Base-by-base conservation (phyloP, 441 rosid species). In the Bocquillonia castaneifolia region DNA sequence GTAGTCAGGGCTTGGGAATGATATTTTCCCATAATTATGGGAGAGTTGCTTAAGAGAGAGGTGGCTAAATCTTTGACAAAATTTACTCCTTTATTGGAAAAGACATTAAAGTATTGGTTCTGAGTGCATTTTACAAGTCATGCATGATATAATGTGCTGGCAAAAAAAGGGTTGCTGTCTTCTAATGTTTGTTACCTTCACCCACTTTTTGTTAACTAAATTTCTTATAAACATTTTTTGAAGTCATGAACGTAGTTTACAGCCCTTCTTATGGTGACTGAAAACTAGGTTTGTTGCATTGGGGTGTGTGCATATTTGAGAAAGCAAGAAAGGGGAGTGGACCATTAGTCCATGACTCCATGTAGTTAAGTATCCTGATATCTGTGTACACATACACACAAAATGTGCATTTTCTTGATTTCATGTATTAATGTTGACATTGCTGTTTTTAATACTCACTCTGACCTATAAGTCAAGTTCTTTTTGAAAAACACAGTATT, bases 221-320 rank as follows among this genome's bases (percentile, higher is more conserved):
- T n/a, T 26, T 45, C 29, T 47, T 47, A 42, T 63, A 26, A 10
- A 28, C n/a, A 47, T 17, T 32, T 22, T 42, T 63, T 44, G 29
- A 45, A 45, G 34, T 45, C 15, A 4, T 45, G 54, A 64, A 64
- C 57, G 20, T 32, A 64, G 13, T 18, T 18, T 32, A 6, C 44
- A 64, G 44, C 39, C 17, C 28, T 12, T 64, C 55, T 64, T 50
- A 14, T 64, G 67, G 22, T 32, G 53, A 20, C 44, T 32, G 28
- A 47, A 47, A 63, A 28, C 13, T 29, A 42, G 45, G 39, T 45
- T 9, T 47, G 62, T n/a, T 22, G 26, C 12, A 28, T 17, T 2
- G 45, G 3, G 22, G 42, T 22, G 13, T 13, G 23, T 18, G 26
- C 6, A 5, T 4, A 18, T n/a, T n/a, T 9, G 40, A 2, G 36